A percentile compares a stretch with the other conserved stretches of the same genome.
Evolutionary conservation across 83 land plant genomes (phyloP).

Genomic region (Diphasiastrum complanatum): DNA sequence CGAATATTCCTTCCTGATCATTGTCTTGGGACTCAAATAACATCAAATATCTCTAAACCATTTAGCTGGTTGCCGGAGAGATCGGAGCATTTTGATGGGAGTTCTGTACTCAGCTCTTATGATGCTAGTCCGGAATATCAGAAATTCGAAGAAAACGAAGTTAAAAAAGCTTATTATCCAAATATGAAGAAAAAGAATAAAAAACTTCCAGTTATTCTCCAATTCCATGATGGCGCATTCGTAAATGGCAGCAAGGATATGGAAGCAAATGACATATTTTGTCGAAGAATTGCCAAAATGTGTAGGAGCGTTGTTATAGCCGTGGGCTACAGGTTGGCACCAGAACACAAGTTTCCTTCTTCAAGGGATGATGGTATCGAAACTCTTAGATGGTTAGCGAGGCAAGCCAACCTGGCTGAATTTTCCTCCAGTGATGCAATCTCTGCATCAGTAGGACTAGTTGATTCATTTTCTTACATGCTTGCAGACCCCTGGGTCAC

Average conservation of each 20-base stretch:
- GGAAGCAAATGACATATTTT: constrained; percentile 3
- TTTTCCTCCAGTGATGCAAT: not conserved
- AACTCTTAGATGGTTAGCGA: not conserved
- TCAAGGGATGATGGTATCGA: constrained; percentile 8
- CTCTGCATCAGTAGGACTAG: not conserved
- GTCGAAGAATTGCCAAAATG: constrained; percentile 8
- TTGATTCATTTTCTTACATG: constrained; percentile 1
- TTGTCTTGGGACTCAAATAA: constrained; percentile 3
- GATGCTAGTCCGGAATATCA: not conserved
- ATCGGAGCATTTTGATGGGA: not conserved
- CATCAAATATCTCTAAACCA: not conserved
- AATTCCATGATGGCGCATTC: constrained; percentile 11
- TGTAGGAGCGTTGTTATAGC: constrained; percentile 8
- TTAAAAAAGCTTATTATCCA: not conserved
- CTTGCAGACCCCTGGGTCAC: constrained; percentile 6
- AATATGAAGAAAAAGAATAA: not conserved
- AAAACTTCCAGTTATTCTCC: constrained; percentile 9
- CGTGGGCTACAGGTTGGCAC: constrained; percentile 5
- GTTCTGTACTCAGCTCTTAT: not conserved
- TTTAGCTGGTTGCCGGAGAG: constrained; percentile 8
- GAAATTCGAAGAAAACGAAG: not conserved
- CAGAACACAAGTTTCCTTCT: constrained; percentile 8
- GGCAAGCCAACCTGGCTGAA: constrained; percentile 4
- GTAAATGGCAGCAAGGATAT: constrained; percentile 14
- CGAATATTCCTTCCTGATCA: constrained; percentile 11